Evolutionary conservation across 306 rosid species (phyloP), one percentile per base, ranked within the genome.

Genomic region (Acacia melanoxylon): DNA sequence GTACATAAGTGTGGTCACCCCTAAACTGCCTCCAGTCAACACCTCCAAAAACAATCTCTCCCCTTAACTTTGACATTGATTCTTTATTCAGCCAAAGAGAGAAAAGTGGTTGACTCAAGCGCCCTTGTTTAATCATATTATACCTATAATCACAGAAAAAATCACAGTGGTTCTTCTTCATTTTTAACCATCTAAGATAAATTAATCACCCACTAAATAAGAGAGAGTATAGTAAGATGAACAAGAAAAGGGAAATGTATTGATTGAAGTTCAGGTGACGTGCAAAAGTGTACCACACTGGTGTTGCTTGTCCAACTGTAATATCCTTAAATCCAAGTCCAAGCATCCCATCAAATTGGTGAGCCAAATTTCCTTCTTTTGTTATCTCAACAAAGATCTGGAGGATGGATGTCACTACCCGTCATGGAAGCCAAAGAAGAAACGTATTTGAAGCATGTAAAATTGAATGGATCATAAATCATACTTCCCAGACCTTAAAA

Each of bases 1-100:
- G 95, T 61, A 85, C 85, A 20, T 89, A 91, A 35, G 88, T 92
- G 75, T 91, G 97, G 17, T 89, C 90, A 58, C 95, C 97, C 63
- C 76, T 86, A 81, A 92, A 92, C 76, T 82, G 95, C 68, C 83
- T 88, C 77, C 80, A 83, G 69, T 91, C 93, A 84, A 88, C 71
- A 69, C 97, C 97, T 72, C 97, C 97, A 82, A 87, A 87, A 68
- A 87, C 76, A 82, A 87, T 82, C 84, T 87, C 90, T 75, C n/a
- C 90, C 90, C 90, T 86, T 59, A 86, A 40, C 51, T 87, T n/a
- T 56, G 51, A 82, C 79, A 29, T 17, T 45, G 88, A 82, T 8
- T 84, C 81, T 25, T 72, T 74, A 79, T 82, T 84, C 62, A 87
- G 61, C 88, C 90, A 87, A 78, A 87, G 51, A 24, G 90, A 84